Percentiles rank a stretch among this genome's conserved stretches.
phyloP scores from a whole-genome alignment of 1,139 yeast species.

The Sugiyamaella novakii region DNA sequence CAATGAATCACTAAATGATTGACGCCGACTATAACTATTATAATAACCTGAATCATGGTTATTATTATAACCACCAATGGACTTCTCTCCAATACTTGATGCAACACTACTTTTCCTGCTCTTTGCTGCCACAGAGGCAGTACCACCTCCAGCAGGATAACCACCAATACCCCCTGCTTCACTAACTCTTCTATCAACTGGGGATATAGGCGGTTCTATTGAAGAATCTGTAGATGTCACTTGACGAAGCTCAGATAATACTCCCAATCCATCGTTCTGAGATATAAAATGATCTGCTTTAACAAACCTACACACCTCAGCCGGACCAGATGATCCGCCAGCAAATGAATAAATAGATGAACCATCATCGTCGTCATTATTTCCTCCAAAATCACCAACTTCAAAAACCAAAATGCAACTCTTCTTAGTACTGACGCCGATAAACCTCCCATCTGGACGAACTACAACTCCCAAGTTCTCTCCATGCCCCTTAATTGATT shows the following conservation, averaged over 20 bases:
- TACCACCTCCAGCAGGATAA: not conserved
- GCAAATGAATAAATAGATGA: conserved; percentile 14
- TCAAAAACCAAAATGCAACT: conserved; percentile 36
- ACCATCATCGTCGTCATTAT: conserved; percentile 8
- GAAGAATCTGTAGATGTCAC: conserved; percentile 2
- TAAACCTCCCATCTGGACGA: conserved; percentile 39
- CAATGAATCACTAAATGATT: conserved; percentile 14
- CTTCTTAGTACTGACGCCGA: conserved; percentile 38
- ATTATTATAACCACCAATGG: not conserved
- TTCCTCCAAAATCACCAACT: conserved; percentile 11
- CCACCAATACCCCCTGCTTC: conserved; percentile 3
- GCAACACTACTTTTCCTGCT: conserved; percentile 13
- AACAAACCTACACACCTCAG: conserved; percentile 36
- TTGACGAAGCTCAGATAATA: conserved; percentile 4
- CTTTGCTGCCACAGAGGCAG: not conserved
- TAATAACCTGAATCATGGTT: conserved; percentile 5
- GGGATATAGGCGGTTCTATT: not conserved
- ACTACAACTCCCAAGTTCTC: conserved; percentile 36
- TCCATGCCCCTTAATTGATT: conserved; percentile 38
- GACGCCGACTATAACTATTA: conserved; percentile 16
- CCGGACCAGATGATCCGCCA: conserved; percentile 23
- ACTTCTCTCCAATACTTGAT: conserved; percentile 11
- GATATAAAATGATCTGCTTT: conserved; percentile 19
- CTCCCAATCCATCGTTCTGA: conserved; percentile 1
- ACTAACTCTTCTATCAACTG: conserved; percentile 6